phyloP scores from a whole-genome alignment of 768 basidiomycete species.

The Termitomyces sp. region DNA sequence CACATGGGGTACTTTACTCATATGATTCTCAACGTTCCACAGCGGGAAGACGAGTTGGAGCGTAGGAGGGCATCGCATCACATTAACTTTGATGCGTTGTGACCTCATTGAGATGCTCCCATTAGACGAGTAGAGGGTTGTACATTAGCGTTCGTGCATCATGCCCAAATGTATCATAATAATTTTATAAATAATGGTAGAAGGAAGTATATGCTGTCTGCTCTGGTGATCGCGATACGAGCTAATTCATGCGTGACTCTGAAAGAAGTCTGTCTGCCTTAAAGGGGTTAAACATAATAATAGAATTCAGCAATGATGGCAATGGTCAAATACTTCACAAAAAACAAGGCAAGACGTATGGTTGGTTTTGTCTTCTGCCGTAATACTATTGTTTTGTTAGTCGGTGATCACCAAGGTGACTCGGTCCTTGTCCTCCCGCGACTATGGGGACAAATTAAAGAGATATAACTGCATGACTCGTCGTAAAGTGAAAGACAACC shows the following conservation, averaged over 20 bases:
- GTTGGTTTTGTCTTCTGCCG: not conserved
- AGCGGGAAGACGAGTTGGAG: slow-evolving; percentile 95
- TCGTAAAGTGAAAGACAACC: not conserved
- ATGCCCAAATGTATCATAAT: slow-evolving; percentile 7
- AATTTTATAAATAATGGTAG: slow-evolving; percentile 4
- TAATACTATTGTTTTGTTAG: not conserved
- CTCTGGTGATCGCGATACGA: not conserved
- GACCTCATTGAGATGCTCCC: slow-evolving; percentile 8
- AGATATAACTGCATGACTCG: not conserved
- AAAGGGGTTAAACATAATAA: not conserved
- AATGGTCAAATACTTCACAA: too few species aligned
- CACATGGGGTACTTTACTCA: slow-evolving; percentile 1
- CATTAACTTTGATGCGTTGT: slow-evolving; percentile 96
- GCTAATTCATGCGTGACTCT: not conserved
- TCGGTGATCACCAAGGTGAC: slow-evolving; percentile 4
- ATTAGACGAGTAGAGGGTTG: not conserved
- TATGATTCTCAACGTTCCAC: not conserved
- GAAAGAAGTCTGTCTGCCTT: not conserved
- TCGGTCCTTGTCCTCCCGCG: not conserved
- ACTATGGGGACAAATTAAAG: not conserved
- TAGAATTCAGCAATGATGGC: not conserved
- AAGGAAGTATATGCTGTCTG: not conserved
- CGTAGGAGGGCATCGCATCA: slow-evolving; percentile 84
- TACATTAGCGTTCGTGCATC: slow-evolving; percentile 9
- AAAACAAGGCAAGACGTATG: not conserved